A percentile compares a stretch with the other conserved stretches of the same genome.
Conservation (phyloP, 2,329 filamentous ascomycete genomes). For the Westerdykella aurantiaca region DNA sequence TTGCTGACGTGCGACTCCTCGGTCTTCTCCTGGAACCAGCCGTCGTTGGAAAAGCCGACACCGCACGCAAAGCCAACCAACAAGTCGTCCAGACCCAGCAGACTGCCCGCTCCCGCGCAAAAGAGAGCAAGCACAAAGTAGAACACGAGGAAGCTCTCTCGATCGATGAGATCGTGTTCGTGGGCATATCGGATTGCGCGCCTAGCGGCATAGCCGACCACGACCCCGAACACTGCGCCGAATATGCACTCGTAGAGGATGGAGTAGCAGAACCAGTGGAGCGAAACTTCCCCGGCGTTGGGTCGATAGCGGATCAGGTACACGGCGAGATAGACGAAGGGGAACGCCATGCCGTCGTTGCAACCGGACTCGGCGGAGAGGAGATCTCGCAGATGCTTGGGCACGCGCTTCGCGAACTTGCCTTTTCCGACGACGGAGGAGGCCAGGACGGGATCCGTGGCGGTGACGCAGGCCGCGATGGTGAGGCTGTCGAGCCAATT, state of each 20-base stretch:
- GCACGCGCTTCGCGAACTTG: constrained; percentile 95
- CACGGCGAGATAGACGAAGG: constrained; percentile 87
- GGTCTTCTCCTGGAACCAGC: constrained; percentile 97
- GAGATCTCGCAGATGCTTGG: constrained; percentile 92
- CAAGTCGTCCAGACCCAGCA: constrained; percentile 87
- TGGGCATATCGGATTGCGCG: constrained; percentile 88
- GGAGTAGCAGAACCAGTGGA: constrained; percentile 83
- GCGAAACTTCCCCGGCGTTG: constrained; percentile 61
- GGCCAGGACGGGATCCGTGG: constrained; percentile 92
- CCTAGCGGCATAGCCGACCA: constrained; percentile 81
- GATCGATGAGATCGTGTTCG: constrained; percentile 76
- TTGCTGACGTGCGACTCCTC: constrained; percentile 98
- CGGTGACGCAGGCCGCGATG: constrained; percentile 88
- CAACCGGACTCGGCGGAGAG: constrained; percentile 95
- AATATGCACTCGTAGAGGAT: constrained; percentile 95
- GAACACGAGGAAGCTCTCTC: constrained; percentile 96
- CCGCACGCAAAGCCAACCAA: constrained; percentile 91
- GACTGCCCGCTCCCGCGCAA: constrained; percentile 86
- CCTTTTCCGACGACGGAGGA: constrained; percentile 98
- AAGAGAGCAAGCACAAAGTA: constrained; percentile 97
- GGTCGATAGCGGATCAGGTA: constrained; percentile 82
- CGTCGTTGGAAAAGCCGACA: constrained; percentile 98
- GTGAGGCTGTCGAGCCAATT: constrained; percentile 86
- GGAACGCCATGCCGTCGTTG: constrained; percentile 99
- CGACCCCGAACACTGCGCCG: constrained; percentile 80